Percentiles rank a stretch among this genome's conserved stretches.
phyloP scores from a whole-genome alignment of 495 filamentous ascomycete genomes.

The Lichenothelia convexa region DNA sequence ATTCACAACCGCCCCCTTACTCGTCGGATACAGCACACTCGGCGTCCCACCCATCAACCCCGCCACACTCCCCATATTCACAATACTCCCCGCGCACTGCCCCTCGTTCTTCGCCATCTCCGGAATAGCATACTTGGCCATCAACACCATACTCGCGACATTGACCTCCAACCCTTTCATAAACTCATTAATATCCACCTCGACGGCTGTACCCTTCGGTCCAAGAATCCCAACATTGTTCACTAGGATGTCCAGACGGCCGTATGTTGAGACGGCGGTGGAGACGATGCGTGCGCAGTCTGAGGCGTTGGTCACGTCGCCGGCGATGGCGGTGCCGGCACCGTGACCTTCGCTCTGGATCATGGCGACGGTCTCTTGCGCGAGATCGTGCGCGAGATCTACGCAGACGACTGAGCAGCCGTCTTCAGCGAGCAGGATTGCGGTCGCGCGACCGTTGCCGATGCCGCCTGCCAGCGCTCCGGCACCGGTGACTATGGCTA shows the following conservation, averaged over 20 bases:
- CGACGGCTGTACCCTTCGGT: slow-evolving; percentile 31
- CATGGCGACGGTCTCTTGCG: slow-evolving; percentile 30
- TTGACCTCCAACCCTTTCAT: slow-evolving; percentile 35
- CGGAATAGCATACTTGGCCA: too few species aligned
- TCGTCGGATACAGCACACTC: too few species aligned
- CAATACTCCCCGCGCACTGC: too few species aligned
- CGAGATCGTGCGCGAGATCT: slow-evolving; percentile 29
- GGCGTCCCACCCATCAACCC: too few species aligned
- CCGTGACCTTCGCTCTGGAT: slow-evolving; percentile 17
- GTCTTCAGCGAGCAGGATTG: slow-evolving; percentile 36
- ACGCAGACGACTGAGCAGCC: slow-evolving; percentile 35
- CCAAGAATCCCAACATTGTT: slow-evolving; percentile 41
- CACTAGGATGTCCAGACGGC: slow-evolving; percentile 35
- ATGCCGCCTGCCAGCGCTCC: slow-evolving; percentile 33
- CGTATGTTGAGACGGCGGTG: slow-evolving; percentile 23
- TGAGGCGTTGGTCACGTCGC: slow-evolving; percentile 29
- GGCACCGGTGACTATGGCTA: slow-evolving; percentile 42
- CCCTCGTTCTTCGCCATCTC: too few species aligned
- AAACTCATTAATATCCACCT: slow-evolving; percentile 36
- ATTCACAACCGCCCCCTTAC: too few species aligned
- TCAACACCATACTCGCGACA: too few species aligned
- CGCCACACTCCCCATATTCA: too few species aligned
- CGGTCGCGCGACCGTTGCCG: slow-evolving; percentile 40
- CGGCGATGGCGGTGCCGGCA: slow-evolving; percentile 23
- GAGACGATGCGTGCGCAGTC: slow-evolving; percentile 29